These are phyloP conservation scores for Gymnopilus junonius DNA, from an alignment of 768 basidiomycete genomes.

Conservation along the genomic window DNA sequence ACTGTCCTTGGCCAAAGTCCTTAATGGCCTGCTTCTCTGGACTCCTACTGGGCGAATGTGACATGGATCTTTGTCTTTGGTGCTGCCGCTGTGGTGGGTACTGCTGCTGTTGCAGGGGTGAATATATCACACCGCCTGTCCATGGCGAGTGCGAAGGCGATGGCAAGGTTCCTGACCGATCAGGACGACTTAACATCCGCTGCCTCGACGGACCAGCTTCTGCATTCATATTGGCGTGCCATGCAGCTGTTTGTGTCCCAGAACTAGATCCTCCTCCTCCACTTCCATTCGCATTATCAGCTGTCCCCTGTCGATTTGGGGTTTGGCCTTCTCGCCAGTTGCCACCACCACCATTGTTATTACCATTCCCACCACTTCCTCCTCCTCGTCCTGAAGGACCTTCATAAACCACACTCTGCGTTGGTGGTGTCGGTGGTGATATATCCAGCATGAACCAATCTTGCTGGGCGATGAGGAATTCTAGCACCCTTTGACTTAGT, in stretches of 20 bases:
- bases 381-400: constrained; percentile 13
- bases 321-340: constrained; percentile 23
- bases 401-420: constrained; percentile 4
- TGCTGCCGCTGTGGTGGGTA: neutral
- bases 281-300: neutral
- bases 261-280: neutral
- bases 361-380: constrained; percentile 9
- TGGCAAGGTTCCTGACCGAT: neutral
- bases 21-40: neutral
- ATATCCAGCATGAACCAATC: constrained; percentile 94
- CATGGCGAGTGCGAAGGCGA: neutral
- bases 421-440: constrained; percentile 41
- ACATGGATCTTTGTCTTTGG: constrained; percentile 5
- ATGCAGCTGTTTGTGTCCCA: neutral
- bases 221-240: constrained; percentile 11
- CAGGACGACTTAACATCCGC: neutral
- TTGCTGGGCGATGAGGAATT: constrained; percentile 96
- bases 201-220: constrained; percentile 18
- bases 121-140: neutral
- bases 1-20: neutral
- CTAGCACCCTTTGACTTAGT: constrained; percentile 87
- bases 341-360: constrained; percentile 3
- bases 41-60: constrained; percentile 7
- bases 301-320: constrained; percentile 22
- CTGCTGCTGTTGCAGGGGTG: neutral